Evolutionary conservation across 305 asterid species (phyloP).

Genomic region (Coffea humblotiana): DNA sequence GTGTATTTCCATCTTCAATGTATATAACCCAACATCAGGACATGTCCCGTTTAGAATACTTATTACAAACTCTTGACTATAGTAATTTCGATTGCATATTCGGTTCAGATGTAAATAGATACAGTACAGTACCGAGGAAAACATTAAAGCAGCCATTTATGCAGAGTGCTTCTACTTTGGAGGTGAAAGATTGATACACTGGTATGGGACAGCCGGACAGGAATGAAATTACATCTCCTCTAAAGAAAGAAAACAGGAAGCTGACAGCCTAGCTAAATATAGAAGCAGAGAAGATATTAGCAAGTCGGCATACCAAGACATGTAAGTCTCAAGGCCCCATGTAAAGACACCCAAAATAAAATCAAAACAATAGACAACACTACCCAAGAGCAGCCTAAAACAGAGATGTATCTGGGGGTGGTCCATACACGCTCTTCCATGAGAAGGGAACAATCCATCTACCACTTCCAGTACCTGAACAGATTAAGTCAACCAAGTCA

Average conservation of each 20-base stretch:
- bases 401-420: slow-evolving; percentile 77
- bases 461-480: slow-evolving; percentile 53
- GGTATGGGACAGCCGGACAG: neutral
- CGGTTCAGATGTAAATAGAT: neutral
- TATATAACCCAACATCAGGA: too few species aligned
- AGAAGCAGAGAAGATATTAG: neutral
- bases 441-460: slow-evolving; percentile 77
- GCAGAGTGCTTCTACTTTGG: neutral
- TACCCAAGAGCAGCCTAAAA: slow-evolving; percentile 39
- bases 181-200: neutral
- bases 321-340: neutral
- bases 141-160: neutral
- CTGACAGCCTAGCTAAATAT: too few species aligned
- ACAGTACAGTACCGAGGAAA: neutral
- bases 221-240: neutral
- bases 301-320: neutral
- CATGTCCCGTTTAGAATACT: too few species aligned
- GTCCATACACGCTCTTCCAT: slow-evolving; percentile 95
- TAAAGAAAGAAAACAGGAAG: neutral
- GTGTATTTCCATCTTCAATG: too few species aligned
- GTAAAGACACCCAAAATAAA: neutral
- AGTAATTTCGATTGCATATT: neutral
- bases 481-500: slow-evolving; percentile 9
- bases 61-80: neutral
- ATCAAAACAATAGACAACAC: neutral